phyloP scores from a whole-genome alignment of 2,329 filamentous ascomycete species.

The Penicillium sp. region DNA sequence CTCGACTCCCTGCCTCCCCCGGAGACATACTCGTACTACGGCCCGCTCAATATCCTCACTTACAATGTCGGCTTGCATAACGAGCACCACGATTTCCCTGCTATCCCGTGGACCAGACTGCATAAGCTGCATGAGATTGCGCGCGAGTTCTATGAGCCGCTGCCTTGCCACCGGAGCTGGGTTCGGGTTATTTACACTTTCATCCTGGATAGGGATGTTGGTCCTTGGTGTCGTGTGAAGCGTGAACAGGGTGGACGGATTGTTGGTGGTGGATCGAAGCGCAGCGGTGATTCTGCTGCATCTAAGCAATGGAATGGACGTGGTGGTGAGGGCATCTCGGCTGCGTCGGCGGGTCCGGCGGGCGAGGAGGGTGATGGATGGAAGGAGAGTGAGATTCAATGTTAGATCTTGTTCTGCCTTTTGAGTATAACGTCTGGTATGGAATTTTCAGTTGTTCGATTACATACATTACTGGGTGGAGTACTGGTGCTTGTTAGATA shows the following conservation, averaged over 20 bases:
- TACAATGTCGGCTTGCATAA: slow-evolving; percentile 99
- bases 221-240: slow-evolving; percentile 91
- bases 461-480: neutral
- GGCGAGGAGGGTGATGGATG: slow-evolving; percentile 55
- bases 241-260: slow-evolving; percentile 70
- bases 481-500: neutral
- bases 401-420: slow-evolving; percentile 38
- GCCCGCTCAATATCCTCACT: slow-evolving; percentile 82
- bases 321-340: slow-evolving; percentile 46
- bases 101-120: slow-evolving; percentile 88
- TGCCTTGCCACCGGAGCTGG: slow-evolving; percentile 90
- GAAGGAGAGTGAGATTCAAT: slow-evolving; percentile 68
- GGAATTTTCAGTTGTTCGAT: neutral
- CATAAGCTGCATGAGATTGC: slow-evolving; percentile 75
- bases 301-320: slow-evolving; percentile 23
- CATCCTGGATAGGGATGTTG: slow-evolving; percentile 83
- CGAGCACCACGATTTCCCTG: slow-evolving; percentile 98
- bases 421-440: slow-evolving; percentile 1
- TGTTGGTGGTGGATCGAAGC: slow-evolving; percentile 46
- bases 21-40: slow-evolving; percentile 97
- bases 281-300: neutral
- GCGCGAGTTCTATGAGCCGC: slow-evolving; percentile 82
- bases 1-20: slow-evolving; percentile 66
- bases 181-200: slow-evolving; percentile 92
- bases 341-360: slow-evolving; percentile 45